Conservation (phyloP, 768 basidiomycete genomes). For the Russula earlei region DNA sequence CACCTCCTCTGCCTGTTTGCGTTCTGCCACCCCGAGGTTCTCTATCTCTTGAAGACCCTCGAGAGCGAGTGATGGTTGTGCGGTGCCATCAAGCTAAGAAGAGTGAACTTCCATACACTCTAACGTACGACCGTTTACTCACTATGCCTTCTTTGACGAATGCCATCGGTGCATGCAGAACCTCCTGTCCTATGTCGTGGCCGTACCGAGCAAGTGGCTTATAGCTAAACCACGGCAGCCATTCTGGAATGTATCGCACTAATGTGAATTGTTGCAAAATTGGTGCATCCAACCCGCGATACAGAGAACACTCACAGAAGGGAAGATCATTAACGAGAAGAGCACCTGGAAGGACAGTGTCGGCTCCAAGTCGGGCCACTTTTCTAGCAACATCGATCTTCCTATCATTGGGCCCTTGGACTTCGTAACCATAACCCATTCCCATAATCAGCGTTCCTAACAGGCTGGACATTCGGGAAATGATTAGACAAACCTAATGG, state of each 20-base stretch:
- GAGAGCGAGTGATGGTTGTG: slow-evolving; percentile 2
- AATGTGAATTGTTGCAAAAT: too few relatives aligned
- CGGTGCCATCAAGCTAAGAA: background rate
- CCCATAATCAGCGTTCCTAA: too few relatives aligned
- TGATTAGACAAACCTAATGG: too few relatives aligned
- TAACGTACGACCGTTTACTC: background rate
- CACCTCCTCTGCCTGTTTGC: background rate
- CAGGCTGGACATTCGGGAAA: too few relatives aligned
- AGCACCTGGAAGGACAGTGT: background rate
- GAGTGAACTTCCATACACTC: background rate
- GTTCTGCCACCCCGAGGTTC: background rate
- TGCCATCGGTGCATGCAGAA: background rate
- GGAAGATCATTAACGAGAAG: background rate
- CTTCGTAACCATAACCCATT: too few relatives aligned
- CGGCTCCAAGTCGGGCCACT: background rate
- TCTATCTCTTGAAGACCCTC: background rate
- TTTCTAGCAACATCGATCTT: too few relatives aligned
- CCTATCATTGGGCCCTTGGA: too few relatives aligned
- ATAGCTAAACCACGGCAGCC: slow-evolving; percentile 8
- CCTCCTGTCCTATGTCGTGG: background rate
- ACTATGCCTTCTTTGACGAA: slow-evolving; percentile 11
- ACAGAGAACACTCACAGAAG: background rate
- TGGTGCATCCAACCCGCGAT: too few relatives aligned
- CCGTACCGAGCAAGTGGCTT: background rate
- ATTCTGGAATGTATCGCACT: background rate